Evolutionary conservation across 1,284 basidiomycete species (phyloP).

Genomic region (Microbotryum intermedium): DNA sequence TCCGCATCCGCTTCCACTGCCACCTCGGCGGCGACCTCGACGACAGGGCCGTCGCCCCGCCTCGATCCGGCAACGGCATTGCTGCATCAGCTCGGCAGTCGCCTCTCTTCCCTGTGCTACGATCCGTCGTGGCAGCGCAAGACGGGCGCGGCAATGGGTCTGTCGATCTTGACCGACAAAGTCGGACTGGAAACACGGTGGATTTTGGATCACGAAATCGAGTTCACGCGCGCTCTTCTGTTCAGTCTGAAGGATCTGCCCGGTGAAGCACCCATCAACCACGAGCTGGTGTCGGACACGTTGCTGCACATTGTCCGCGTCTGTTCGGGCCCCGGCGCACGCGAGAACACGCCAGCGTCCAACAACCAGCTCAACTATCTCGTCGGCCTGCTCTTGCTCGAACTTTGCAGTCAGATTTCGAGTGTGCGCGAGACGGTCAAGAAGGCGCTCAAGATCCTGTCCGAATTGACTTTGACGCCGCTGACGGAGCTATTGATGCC

Average conservation of each 20-base stretch:
- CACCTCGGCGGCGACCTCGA: background rate
- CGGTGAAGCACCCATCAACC: constrained; percentile 73
- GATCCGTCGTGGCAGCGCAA: constrained; percentile 82
- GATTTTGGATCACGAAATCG: constrained; percentile 80
- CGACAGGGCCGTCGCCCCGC: background rate
- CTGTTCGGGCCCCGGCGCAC: constrained; percentile 47
- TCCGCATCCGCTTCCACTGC: background rate
- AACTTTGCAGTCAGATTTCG: constrained; percentile 78
- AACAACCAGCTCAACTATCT: constrained; percentile 45
- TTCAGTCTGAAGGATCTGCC: constrained; percentile 96
- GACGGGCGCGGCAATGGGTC: constrained; percentile 74
- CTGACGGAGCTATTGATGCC: constrained; percentile 72
- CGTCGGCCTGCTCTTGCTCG: constrained; percentile 77
- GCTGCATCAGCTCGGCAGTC: constrained; percentile 65
- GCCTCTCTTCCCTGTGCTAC: constrained; percentile 73
- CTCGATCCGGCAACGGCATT: constrained; percentile 43
- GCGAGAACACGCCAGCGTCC: constrained; percentile 13
- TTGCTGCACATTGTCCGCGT: constrained; percentile 67
- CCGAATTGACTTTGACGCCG: constrained; percentile 62
- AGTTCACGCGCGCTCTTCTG: constrained; percentile 81
- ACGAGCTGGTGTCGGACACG: constrained; percentile 69
- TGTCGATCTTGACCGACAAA: constrained; percentile 65
- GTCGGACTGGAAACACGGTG: constrained; percentile 61
- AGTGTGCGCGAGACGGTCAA: constrained; percentile 80
- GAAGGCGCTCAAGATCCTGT: constrained; percentile 69